phyloP scores from a whole-genome alignment of 1,284 basidiomycete genomes.

The Grifola frondosa region DNA sequence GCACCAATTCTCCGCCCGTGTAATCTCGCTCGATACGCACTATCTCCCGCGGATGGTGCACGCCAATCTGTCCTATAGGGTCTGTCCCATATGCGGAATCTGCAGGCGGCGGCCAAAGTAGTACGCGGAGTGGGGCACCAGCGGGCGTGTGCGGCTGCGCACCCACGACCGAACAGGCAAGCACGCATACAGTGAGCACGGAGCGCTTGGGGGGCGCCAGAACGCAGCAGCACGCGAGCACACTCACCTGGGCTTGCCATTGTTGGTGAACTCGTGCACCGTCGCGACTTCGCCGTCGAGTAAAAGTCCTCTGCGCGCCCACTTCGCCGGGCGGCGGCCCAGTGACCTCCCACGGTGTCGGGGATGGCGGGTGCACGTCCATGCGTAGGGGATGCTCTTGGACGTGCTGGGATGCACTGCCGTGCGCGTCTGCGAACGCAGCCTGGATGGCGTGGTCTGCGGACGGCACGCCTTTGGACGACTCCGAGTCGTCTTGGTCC shows the following conservation, averaged over 20 bases:
- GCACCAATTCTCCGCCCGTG: slow-evolving; percentile 73
- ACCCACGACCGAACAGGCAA: no score
- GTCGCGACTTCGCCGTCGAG: slow-evolving; percentile 14
- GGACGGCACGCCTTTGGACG: background rate
- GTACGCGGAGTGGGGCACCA: slow-evolving; percentile 75
- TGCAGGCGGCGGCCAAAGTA: slow-evolving; percentile 75
- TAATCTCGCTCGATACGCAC: slow-evolving; percentile 84
- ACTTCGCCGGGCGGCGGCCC: slow-evolving; percentile 6
- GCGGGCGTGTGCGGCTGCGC: slow-evolving; percentile 36
- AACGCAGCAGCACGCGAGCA: no score
- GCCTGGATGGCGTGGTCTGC: slow-evolving; percentile 8
- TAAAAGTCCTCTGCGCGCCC: slow-evolving; percentile 16
- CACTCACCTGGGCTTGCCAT: slow-evolving; percentile 19
- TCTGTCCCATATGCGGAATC: slow-evolving; percentile 74
- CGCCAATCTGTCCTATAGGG: slow-evolving; percentile 76
- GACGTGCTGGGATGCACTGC: slow-evolving; percentile 9
- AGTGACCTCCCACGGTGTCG: slow-evolving; percentile 59
- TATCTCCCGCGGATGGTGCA: slow-evolving; percentile 84
- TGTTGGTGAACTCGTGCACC: slow-evolving; percentile 20
- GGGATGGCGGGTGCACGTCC: slow-evolving; percentile 43
- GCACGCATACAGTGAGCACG: background rate
- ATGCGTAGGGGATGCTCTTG: slow-evolving; percentile 33
- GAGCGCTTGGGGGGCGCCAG: slow-evolving; percentile 14
- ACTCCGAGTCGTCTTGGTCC: no score
- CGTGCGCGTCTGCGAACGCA: slow-evolving; percentile 8